Evolutionary conservation across 1,139 yeast genomes (phyloP).

Genomic region (Scheffersomyces illinoinensis): DNA sequence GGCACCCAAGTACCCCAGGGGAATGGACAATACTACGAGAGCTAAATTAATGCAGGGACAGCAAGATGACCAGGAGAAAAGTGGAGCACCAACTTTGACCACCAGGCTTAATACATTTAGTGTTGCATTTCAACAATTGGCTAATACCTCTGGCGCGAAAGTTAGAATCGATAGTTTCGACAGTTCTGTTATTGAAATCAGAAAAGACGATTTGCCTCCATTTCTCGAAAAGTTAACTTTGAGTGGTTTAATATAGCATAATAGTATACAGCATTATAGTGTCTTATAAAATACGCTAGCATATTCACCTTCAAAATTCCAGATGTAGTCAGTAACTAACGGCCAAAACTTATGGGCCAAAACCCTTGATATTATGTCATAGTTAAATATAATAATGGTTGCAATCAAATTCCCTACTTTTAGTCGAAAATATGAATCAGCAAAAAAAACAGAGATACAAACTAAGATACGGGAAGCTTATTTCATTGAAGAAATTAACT

Average conservation of each 20-base stretch:
- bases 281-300: no score
- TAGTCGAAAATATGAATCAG: no score
- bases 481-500: no score
- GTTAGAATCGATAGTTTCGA: slow-evolving; percentile 93
- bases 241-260: slow-evolving; percentile 35
- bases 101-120: slow-evolving; percentile 76
- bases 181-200: slow-evolving; percentile 86
- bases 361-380: no score
- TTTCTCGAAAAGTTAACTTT: slow-evolving; percentile 74
- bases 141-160: slow-evolving; percentile 79
- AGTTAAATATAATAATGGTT: no score
- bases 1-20: slow-evolving; percentile 80
- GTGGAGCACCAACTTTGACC: slow-evolving; percentile 20
- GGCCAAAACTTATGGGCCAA: no score
- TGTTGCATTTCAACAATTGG: slow-evolving; percentile 85
- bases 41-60: slow-evolving; percentile 36
- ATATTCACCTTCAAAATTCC: no score
- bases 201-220: slow-evolving; percentile 84
- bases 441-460: no score
- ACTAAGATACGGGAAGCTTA: no score
- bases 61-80: slow-evolving; percentile 31
- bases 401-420: no score
- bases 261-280: background rate
- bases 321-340: no score
- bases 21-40: slow-evolving; percentile 46